These are phyloP conservation scores for Chrysoporthe austroafricana DNA, from an alignment of 2,329 filamentous ascomycete species.

Conservation along the genomic window DNA sequence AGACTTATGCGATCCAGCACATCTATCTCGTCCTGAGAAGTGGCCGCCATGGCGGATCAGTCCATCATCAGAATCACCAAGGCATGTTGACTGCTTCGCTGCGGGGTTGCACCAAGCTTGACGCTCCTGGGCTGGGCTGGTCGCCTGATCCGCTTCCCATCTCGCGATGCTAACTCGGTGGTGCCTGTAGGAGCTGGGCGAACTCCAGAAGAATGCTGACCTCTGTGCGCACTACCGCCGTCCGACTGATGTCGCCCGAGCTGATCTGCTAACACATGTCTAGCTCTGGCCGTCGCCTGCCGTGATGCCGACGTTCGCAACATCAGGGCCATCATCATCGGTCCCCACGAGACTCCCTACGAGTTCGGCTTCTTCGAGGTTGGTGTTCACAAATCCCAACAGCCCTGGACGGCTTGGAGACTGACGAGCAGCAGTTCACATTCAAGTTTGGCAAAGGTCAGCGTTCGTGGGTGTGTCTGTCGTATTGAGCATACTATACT, in stretches of 20 bases:
- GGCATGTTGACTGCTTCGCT: slow-evolving; percentile 50
- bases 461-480: slow-evolving; percentile 16
- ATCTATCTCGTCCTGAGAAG: slow-evolving; percentile 21
- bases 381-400: slow-evolving; percentile 33
- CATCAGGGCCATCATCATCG: slow-evolving; percentile 85
- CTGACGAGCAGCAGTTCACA: slow-evolving; percentile 62
- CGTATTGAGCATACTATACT: slow-evolving; percentile 8
- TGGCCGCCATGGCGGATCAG: slow-evolving; percentile 72
- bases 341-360: slow-evolving; percentile 92
- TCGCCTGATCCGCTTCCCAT: slow-evolving; percentile 13
- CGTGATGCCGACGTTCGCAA: slow-evolving; percentile 87
- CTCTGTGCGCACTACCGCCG: slow-evolving; percentile 66
- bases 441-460: slow-evolving; percentile 77
- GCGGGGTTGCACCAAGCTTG: slow-evolving; percentile 28
- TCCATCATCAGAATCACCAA: slow-evolving; percentile 87
- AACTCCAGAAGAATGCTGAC: slow-evolving; percentile 82
- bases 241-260: neutral
- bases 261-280: slow-evolving; percentile 26
- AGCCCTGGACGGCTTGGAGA: slow-evolving; percentile 22
- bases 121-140: slow-evolving; percentile 14
- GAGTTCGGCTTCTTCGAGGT: slow-evolving; percentile 98
- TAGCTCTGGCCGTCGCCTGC: slow-evolving; percentile 85
- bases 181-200: slow-evolving; percentile 74
- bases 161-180: slow-evolving; percentile 21
- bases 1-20: slow-evolving; percentile 24